Evolutionary conservation across 306 rosid genomes (phyloP).

Genomic region (Gastrolobium bilobum): DNA sequence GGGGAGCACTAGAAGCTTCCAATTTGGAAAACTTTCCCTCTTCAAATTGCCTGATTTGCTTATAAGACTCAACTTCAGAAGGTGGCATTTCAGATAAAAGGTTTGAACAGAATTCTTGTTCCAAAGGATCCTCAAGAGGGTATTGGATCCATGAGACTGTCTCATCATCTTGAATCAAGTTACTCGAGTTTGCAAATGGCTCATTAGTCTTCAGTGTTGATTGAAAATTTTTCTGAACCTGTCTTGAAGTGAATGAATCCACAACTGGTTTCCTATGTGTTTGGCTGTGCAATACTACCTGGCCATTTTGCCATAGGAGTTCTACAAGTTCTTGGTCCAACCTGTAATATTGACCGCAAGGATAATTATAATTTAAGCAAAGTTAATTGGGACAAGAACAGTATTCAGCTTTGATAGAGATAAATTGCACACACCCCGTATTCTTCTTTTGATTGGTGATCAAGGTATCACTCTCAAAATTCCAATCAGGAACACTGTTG

Average conservation of each 20-base stretch:
- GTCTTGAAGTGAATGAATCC: constrained; percentile 55
- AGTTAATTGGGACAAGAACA: constrained; percentile 42
- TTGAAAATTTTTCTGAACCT: constrained; percentile 63
- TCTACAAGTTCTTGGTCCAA: constrained; percentile 78
- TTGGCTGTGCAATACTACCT: constrained; percentile 84
- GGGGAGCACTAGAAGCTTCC: constrained; percentile 52
- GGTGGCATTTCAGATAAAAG: constrained; percentile 70
- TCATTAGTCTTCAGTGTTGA: constrained; percentile 53
- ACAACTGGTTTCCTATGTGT: constrained; percentile 55
- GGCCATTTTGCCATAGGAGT: constrained; percentile 91
- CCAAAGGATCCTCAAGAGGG: constrained; percentile 79
- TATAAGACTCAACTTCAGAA: constrained; percentile 60
- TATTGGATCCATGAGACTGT: constrained; percentile 76
- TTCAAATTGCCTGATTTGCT: constrained; percentile 63
- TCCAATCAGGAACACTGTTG: constrained; percentile 71
- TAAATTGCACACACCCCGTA: constrained; percentile 68
- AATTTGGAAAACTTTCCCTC: constrained; percentile 62
- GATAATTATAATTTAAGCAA: constrained; percentile 38
- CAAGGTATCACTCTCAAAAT: constrained; percentile 67
- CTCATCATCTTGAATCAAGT: constrained; percentile 76
- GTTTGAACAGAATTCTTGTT: constrained; percentile 75
- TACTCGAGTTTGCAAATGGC: constrained; percentile 65
- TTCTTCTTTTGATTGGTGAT: constrained; percentile 69
- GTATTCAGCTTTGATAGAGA: constrained; percentile 39
- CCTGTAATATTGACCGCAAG: constrained; percentile 63